Evolutionary conservation across 371 early-diverging fungal genomes (phyloP), one percentile per base, ranked within the genome.

Genomic region (Rhizopus arrhizus): DNA sequence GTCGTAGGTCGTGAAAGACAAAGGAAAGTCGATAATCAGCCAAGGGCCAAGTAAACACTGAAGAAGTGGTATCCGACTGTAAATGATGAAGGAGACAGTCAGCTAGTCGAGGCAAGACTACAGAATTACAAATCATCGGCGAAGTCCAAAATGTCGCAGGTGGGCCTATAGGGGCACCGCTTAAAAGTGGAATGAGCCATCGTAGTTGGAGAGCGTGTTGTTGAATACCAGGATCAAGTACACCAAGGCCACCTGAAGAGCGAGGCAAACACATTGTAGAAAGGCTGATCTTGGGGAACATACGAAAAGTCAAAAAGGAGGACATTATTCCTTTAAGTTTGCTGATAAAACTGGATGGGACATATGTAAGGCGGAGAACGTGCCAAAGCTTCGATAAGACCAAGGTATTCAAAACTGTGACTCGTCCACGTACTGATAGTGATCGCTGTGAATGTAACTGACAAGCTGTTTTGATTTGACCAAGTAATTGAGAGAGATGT

Each of bases 331-430:
- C 45, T 32, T 33, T 29, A 5, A 47, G 28, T 11, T 12, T 5
- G 2, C 15, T 33, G 12, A 57, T 15, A 28, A 57, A 64, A 0
- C 6, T 13, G 22, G 3, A 15, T 5, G 61, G 42, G 3, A 49
- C 58, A 3, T 12, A 5, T 32, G 51, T 42, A 0, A 65, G 53
- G 31, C 65, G 59, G 0, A 62, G 12, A 10, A 65, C 38, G 38
- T 69, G 60, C 70, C 65, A 69, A 5, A 62, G 42, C 7, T 35
- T 46, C 2, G 65, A 59, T 10, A 69, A 54, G 9, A 57, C 28
- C 0, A 69, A 46, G 10, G 65, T 42, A 48, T 69, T 69, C 13
- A 53, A 11, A 8, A 65, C 53, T 34, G 51, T 56, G 3, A 42
- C 57, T 9, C 53, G n/a, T 10, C 70, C 63, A 5, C 51, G 51